Conservation (phyloP, 2,329 filamentous ascomycete genomes). For the Eurotiales sp. region DNA sequence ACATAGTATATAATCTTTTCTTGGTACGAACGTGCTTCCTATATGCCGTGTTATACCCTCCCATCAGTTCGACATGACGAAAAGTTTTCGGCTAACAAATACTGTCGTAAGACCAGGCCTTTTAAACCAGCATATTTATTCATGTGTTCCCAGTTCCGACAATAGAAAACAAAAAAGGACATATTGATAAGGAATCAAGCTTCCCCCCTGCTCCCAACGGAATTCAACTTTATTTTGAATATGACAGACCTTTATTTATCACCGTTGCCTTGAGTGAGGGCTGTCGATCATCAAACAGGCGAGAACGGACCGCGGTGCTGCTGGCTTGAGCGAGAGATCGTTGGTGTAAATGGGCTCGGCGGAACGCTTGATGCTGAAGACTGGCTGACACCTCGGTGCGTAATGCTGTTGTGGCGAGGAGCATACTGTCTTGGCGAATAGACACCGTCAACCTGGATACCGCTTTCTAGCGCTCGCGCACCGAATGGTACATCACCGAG, state of each 20-base stretch:
- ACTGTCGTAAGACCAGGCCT: background rate
- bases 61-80: background rate
- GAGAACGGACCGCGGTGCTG: background rate
- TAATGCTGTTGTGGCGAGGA: slow-evolving; percentile 22
- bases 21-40: background rate
- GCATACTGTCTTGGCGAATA: slow-evolving; percentile 60
- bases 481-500: slow-evolving; percentile 75
- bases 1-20: too few relatives aligned
- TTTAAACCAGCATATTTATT: background rate
- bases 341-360: slow-evolving; percentile 11
- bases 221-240: too few relatives aligned
- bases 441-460: slow-evolving; percentile 80
- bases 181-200: background rate
- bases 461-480: slow-evolving; percentile 76
- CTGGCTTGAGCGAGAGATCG: slow-evolving; percentile 4
- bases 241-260: background rate
- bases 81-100: background rate
- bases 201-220: too few relatives aligned
- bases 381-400: slow-evolving; percentile 18
- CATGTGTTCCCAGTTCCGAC: background rate
- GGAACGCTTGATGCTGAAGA: slow-evolving; percentile 20
- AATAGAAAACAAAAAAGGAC: background rate
- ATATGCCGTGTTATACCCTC: too few relatives aligned
- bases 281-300: background rate
- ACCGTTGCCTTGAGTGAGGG: background rate